Base-by-base conservation (phyloP, 495 filamentous ascomycete genomes). In the Terfezia claveryi region DNA sequence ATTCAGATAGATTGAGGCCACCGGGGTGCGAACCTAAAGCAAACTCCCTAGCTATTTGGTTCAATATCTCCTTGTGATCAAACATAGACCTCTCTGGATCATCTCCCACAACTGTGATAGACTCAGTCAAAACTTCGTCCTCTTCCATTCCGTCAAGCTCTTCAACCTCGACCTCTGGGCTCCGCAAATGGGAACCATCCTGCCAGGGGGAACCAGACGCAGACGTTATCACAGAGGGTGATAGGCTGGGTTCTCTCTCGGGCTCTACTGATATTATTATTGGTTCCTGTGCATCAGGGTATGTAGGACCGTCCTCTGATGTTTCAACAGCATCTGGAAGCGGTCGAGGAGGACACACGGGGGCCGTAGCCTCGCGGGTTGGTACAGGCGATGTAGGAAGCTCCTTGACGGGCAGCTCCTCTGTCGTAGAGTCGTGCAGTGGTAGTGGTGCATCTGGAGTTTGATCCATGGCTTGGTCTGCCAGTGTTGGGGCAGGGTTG, bases 131-230 rank as follows among this genome's bases (percentile, higher is more conserved):
- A 23, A 36, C 60, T 20, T 63, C 60, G 12, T 52, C 54, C 55
- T 63, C 62, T 46, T 64, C 62, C 62, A 64, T 64, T 32, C 61
- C 60, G 32, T 64, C 62, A n/a, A 64, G 38, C 44, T 64, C 62
- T 23, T 64, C 62, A n/a, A 64, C 54, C 36, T 64, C 62, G 49
- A 61, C 52, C 49, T 56, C 58, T 32, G 62, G 63, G 58, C 62
- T 64, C 50, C 56, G 57, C 41, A 61, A 10, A 4, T 58, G 4
- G 41, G 41, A 46, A 46, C 41, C 41, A 14, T 46, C 41, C 8
- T 46, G 41, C 41, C 41, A 46, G 12, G 41, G 41, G 41, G 41
- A 46, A 1, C 4, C 14, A 20, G 41, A 46, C 8, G 14, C 41
- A 46, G 41, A 46, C 17, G 41, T 46, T 14, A 4, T 32, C 27